Percentiles rank a stretch among this genome's conserved stretches.
phyloP scores from a whole-genome alignment of 179 eudicot genomes.

The Beta lomatogona region DNA sequence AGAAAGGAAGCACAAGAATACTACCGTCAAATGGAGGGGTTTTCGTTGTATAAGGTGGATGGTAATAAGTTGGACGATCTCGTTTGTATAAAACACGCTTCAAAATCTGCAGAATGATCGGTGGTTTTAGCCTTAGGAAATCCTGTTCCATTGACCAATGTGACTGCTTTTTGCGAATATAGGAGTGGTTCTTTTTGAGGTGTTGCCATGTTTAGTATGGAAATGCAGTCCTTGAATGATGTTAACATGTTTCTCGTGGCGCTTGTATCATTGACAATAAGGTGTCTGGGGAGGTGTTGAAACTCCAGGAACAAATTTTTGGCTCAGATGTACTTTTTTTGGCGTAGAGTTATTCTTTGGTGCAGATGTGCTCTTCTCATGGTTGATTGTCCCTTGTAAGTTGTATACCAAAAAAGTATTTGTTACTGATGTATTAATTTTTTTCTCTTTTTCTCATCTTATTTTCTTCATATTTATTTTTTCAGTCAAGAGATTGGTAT shows the following conservation, averaged over 20 bases:
- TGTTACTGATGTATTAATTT: background rate
- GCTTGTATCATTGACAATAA: too few species aligned
- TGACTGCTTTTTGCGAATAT: slow-evolving; percentile 53
- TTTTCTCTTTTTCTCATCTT: background rate
- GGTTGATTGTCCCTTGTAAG: background rate
- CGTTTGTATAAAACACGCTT: slow-evolving; percentile 74
- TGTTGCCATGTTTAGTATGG: too few species aligned
- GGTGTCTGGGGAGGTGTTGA: background rate
- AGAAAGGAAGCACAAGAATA: slow-evolving; percentile 76
- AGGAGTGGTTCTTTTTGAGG: slow-evolving; percentile 41
- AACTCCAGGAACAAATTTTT: background rate
- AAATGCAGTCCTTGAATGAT: too few species aligned
- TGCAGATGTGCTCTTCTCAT: background rate
- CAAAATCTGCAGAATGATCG: slow-evolving; percentile 19
- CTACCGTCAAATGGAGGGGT: slow-evolving; percentile 79
- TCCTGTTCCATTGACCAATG: background rate
- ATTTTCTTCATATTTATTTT: background rate
- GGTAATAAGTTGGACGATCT: slow-evolving; percentile 93
- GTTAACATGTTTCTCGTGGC: too few species aligned
- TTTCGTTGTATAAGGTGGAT: slow-evolving; percentile 84
- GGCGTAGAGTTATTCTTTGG: too few species aligned
- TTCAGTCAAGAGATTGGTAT: background rate
- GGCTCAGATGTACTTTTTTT: too few species aligned
- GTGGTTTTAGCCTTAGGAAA: background rate
- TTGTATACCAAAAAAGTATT: too few species aligned